These are phyloP conservation scores for Trametes cingulata DNA, from an alignment of 768 basidiomycete species.

Conservation along the genomic window DNA sequence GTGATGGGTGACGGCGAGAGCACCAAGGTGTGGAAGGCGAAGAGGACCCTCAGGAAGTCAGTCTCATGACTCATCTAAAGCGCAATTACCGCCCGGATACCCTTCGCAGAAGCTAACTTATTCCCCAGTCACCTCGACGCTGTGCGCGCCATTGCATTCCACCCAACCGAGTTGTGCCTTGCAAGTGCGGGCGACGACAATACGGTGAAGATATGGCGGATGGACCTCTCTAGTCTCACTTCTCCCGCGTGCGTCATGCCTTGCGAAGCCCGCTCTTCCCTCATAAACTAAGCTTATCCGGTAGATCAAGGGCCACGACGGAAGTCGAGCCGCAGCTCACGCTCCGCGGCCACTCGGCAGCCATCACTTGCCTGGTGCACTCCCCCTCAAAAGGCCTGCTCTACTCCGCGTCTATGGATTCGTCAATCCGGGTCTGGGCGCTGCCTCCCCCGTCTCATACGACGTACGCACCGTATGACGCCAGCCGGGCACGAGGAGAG, in stretches of 20 bases:
- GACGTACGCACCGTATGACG: conserved; percentile 90
- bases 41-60: conserved; percentile 86
- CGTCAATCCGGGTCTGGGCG: conserved; percentile 90
- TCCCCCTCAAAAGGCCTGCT: conserved; percentile 74
- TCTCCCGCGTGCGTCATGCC: conserved; percentile 67
- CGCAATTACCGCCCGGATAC: not conserved
- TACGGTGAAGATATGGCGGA: conserved; percentile 94
- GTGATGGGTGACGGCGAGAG: conserved; percentile 69
- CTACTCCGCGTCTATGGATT: conserved; percentile 92
- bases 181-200: conserved; percentile 96
- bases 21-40: conserved; percentile 80
- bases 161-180: conserved; percentile 79
- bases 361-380: conserved; percentile 84
- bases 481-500: conserved; percentile 71
- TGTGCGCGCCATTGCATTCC: conserved; percentile 88
- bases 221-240: conserved; percentile 74
- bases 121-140: conserved; percentile 83
- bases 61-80: conserved; percentile 35
- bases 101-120: conserved; percentile 17
- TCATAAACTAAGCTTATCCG: conserved; percentile 18
- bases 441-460: conserved; percentile 76
- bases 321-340: conserved; percentile 95
- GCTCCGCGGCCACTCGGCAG: conserved; percentile 88
- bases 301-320: conserved; percentile 67
- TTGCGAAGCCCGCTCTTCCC: conserved; percentile 10